Conservation (phyloP, 371 early-diverging fungal genomes). For the Umbelopsis sp. region DNA sequence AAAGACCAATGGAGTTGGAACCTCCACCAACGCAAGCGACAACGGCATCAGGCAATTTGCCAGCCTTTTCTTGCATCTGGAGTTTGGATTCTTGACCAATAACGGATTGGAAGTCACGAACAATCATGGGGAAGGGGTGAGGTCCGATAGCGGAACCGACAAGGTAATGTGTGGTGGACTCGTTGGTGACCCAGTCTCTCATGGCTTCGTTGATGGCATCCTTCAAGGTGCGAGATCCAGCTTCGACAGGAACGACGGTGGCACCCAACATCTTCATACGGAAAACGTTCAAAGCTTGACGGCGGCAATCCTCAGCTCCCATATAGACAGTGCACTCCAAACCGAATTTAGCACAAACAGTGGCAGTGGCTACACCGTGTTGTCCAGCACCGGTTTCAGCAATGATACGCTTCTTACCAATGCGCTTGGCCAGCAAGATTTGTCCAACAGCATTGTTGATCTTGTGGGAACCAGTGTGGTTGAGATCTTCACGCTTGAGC, state of each 20-base stretch:
- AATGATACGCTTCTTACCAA: constrained; percentile 96
- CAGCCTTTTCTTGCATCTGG: constrained; percentile 81
- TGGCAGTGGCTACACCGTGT: constrained; percentile 98
- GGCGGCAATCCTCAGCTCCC: constrained; percentile 94
- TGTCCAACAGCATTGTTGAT: constrained; percentile 98
- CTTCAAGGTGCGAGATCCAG: constrained; percentile 87
- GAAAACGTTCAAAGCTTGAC: constrained; percentile 96
- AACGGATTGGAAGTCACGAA: constrained; percentile 95
- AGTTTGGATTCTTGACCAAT: constrained; percentile 86
- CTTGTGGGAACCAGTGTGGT: constrained; percentile 98
- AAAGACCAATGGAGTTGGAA: constrained; percentile 96
- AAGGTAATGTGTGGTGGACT: constrained; percentile 90
- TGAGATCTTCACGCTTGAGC: constrained; percentile 98
- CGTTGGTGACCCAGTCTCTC: constrained; percentile 98
- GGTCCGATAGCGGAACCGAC: constrained; percentile 97
- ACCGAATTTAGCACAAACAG: constrained; percentile 97
- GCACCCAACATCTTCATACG: constrained; percentile 95
- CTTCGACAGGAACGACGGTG: constrained; percentile 84
- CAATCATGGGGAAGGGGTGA: constrained; percentile 94
- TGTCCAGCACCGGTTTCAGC: constrained; percentile 99
- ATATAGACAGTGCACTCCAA: constrained; percentile 95
- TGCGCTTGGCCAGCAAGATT: constrained; percentile 87
- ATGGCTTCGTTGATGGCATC: constrained; percentile 98
- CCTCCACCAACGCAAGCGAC: constrained; percentile 94
- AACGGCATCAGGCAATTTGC: constrained; percentile 89